Evolutionary conservation across 805 yeast species (phyloP).

Genomic region (Lipomyces sp.): DNA sequence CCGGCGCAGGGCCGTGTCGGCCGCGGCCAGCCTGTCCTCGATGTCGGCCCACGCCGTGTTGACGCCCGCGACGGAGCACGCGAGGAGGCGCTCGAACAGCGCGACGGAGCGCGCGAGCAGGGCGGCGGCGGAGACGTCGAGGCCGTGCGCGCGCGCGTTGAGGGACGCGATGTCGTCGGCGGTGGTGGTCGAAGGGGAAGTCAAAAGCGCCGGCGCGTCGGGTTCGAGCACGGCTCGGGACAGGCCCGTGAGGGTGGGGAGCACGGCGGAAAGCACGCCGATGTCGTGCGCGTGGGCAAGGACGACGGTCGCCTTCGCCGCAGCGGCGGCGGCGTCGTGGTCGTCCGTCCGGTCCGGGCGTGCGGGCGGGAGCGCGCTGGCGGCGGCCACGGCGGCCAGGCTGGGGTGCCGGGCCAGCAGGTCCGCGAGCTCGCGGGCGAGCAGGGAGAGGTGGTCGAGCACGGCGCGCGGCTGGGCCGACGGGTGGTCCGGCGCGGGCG

Average conservation of each 20-base stretch:
- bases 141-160: not conserved
- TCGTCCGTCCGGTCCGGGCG: too few species aligned
- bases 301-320: not conserved
- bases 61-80: conserved; percentile 13
- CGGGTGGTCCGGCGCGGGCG: not conserved
- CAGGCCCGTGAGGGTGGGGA: conserved; percentile 4
- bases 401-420: not conserved
- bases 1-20: too few species aligned
- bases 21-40: conserved; percentile 15
- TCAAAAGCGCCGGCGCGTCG: not conserved
- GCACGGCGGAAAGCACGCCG: conserved; percentile 7
- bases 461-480: conserved; percentile 2
- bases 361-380: not conserved
- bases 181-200: not conserved
- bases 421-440: conserved; percentile 1
- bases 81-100: conserved; percentile 16
- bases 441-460: not conserved
- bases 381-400: not conserved
- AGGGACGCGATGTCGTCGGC: not conserved
- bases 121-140: not conserved
- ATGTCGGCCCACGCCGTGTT: conserved; percentile 21
- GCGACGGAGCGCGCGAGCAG: conserved; percentile 10
- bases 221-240: conserved; percentile 2
- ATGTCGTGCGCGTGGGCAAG: conserved; percentile 17
- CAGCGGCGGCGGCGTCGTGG: not conserved